phyloP scores from a whole-genome alignment of 257 asterid genomes.

The Nicotiana tomentosiformis region DNA sequence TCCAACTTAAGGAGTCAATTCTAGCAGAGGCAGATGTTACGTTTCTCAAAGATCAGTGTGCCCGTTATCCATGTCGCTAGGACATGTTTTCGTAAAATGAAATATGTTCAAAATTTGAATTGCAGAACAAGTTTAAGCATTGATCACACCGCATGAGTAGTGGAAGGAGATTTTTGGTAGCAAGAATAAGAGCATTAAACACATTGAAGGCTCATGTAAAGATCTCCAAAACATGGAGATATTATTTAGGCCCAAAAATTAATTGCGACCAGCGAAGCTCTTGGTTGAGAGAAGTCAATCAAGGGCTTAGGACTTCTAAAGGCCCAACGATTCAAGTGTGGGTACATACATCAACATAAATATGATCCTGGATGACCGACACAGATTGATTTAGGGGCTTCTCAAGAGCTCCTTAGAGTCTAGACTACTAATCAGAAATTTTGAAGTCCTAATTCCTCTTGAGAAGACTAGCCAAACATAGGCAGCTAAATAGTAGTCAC shows the following conservation, averaged over 20 bases:
- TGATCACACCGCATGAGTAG: neutral
- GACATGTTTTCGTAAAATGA: neutral
- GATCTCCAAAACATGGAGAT: neutral
- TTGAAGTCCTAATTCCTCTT: neutral
- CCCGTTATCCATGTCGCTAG: neutral
- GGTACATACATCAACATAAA: neutral
- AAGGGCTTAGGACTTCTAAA: neutral
- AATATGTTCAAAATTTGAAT: neutral
- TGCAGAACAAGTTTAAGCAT: neutral
- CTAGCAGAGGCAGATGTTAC: neutral
- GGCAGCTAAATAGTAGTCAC: neutral
- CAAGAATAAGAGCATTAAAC: neutral
- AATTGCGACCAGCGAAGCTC: neutral
- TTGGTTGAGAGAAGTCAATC: neutral
- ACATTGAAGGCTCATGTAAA: neutral
- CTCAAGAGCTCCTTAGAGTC: neutral
- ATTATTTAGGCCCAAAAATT: neutral
- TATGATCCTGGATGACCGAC: neutral
- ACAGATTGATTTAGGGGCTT: neutral
- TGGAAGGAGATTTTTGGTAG: neutral
- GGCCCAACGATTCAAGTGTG: neutral
- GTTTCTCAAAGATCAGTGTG: neutral
- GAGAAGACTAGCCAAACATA: neutral
- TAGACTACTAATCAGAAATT: neutral
- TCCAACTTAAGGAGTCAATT: neutral